These are phyloP conservation scores for Penicillium sp. DNA, from an alignment of 2,329 filamentous ascomycete species.

Conservation along the genomic window DNA sequence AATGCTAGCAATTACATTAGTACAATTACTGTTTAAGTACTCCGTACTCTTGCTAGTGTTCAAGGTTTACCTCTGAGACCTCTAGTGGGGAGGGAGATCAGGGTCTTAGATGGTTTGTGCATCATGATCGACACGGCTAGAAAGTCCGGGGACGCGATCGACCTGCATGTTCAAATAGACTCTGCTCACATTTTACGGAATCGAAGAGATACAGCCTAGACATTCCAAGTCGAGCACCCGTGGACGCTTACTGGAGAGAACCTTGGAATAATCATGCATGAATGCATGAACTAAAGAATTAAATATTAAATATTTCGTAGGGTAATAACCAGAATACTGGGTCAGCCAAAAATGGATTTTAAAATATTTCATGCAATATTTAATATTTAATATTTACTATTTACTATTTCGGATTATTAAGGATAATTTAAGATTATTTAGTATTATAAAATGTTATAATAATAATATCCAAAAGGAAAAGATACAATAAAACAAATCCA, in stretches of 20 bases:
- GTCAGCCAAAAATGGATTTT: not conserved
- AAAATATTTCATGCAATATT: not conserved
- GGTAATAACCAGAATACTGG: not conserved
- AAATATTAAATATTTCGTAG: not conserved
- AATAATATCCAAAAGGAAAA: not conserved
- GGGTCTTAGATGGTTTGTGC: conserved; percentile 1
- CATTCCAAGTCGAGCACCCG: conserved; percentile 21
- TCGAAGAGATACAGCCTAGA: conserved; percentile 19
- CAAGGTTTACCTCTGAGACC: conserved; percentile 3
- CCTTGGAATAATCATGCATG: conserved; percentile 1
- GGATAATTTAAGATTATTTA: no score
- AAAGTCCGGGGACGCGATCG: conserved; percentile 13
- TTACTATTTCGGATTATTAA: no score
- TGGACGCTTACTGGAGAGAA: conserved; percentile 8
- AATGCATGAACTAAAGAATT: conserved; percentile 6
- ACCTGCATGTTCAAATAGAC: conserved; percentile 27
- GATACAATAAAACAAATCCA: not conserved
- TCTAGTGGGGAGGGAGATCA: conserved; percentile 7
- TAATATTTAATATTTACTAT: no score
- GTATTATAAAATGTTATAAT: no score
- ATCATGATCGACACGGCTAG: conserved; percentile 8
- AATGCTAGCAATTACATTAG: not conserved
- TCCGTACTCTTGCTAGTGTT: no score
- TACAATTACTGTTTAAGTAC: not conserved
- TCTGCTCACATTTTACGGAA: conserved; percentile 30